Conservation (phyloP, 208 protist genomes). For the Leishmania tarentolae region DNA sequence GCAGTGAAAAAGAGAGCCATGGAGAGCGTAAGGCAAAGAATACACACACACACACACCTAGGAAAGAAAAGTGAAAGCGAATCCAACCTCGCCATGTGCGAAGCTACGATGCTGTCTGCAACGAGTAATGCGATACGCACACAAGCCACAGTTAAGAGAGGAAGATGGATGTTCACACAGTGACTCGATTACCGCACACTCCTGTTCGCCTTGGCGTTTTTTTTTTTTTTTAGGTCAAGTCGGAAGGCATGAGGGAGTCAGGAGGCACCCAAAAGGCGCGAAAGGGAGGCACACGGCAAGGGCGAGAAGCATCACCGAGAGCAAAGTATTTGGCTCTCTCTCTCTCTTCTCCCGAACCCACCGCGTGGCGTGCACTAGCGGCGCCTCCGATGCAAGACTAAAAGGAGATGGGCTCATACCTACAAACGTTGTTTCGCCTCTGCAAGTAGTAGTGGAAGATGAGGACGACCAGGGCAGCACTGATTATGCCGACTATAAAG, state of each 20-base stretch:
- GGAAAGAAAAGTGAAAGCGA: no score
- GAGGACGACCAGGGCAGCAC: not conserved
- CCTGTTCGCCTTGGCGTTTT: not conserved
- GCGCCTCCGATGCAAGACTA: not conserved
- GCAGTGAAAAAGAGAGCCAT: not conserved
- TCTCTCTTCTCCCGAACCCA: not conserved
- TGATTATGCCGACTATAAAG: constrained; percentile 20
- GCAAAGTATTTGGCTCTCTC: not conserved
- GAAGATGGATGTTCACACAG: no score
- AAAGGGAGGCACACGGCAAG: not conserved
- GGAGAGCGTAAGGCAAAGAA: no score
- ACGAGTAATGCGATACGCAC: not conserved
- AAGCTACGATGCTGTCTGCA: not conserved
- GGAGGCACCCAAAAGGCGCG: not conserved
- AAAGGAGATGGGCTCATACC: not conserved
- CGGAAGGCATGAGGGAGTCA: not conserved
- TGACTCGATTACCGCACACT: not conserved
- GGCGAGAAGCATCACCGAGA: not conserved
- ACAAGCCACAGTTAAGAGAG: not conserved
- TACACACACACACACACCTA: no score
- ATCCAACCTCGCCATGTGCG: not conserved
- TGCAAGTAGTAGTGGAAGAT: not conserved
- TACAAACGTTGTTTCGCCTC: not conserved
- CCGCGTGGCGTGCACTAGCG: not conserved
- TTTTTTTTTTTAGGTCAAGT: no score